These are phyloP conservation scores for Salix purpurea DNA, from an alignment of 345 rosid genomes.

Conservation along the genomic window DNA sequence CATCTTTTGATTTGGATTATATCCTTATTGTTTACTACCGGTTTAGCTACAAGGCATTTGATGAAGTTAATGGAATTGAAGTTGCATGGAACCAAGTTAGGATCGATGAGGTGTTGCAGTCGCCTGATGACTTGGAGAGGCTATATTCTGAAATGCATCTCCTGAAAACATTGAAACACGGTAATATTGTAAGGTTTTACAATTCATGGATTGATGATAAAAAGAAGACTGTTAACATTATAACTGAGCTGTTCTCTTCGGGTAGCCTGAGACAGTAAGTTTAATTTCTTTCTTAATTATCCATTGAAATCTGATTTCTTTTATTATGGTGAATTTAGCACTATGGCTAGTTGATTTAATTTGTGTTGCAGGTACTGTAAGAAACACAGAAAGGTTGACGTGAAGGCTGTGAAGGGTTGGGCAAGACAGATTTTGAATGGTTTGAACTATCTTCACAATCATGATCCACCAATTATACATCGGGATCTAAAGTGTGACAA, in stretches of 20 bases:
- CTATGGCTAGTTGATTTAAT: constrained; percentile 13
- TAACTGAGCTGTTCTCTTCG: constrained; percentile 23
- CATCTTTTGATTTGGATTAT: neutral
- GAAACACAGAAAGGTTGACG: constrained; percentile 20
- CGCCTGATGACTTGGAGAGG: constrained; percentile 25
- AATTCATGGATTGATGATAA: constrained; percentile 26
- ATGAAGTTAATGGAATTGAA: constrained; percentile 22
- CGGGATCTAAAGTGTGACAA: constrained; percentile 13
- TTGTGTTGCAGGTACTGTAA: constrained; percentile 13
- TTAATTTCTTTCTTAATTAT: neutral
- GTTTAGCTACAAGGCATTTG: constrained; percentile 23
- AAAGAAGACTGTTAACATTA: constrained; percentile 19
- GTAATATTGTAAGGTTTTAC: constrained; percentile 18
- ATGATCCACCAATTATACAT: constrained; percentile 15
- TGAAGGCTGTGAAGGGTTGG: constrained; percentile 26
- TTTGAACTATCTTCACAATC: constrained; percentile 4
- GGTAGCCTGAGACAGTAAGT: constrained; percentile 23
- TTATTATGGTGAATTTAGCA: constrained; percentile 23
- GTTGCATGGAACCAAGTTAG: constrained; percentile 29
- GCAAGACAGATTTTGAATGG: constrained; percentile 18
- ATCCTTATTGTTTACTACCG: neutral
- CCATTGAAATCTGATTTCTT: neutral
- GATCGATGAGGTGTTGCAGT: constrained; percentile 21
- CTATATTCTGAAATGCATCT: constrained; percentile 28
- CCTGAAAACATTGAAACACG: constrained; percentile 21